phyloP scores from a whole-genome alignment of 1,284 basidiomycete species.

The Boletus sp. region DNA sequence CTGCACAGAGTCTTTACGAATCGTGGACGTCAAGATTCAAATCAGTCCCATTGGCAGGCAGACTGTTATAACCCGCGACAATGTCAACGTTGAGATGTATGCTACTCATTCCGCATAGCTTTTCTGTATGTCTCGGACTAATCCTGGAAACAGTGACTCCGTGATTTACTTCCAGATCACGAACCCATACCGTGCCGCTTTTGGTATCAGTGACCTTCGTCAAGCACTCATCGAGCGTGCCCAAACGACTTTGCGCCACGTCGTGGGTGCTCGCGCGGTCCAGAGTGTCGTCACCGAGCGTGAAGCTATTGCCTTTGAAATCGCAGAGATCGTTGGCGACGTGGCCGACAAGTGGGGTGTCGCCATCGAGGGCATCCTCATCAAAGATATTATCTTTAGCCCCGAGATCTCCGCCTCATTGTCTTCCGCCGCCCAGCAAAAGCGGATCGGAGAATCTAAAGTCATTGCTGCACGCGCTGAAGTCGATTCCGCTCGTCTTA shows the following conservation, averaged over 20 bases:
- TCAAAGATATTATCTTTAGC: conserved; percentile 92
- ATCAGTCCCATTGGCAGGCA: conserved; percentile 85
- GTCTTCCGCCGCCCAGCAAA: conserved; percentile 91
- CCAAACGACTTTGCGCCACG: conserved; percentile 92
- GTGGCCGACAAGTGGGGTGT: conserved; percentile 93
- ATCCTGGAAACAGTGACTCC: conserved; percentile 57
- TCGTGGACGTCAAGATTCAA: conserved; percentile 94
- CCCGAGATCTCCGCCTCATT: conserved; percentile 88
- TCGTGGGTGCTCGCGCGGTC: conserved; percentile 86
- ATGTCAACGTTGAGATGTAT: conserved; percentile 84
- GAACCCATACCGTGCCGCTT: conserved; percentile 86
- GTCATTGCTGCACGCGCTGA: conserved; percentile 96
- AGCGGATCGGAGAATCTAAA: conserved; percentile 92
- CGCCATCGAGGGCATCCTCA: conserved; percentile 90
- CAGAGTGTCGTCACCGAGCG: conserved; percentile 88
- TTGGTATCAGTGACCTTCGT: conserved; percentile 86
- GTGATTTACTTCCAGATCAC: conserved; percentile 90
- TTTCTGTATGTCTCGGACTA: conserved; percentile 7
- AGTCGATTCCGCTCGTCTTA: conserved; percentile 90
- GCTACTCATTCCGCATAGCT: conserved; percentile 5
- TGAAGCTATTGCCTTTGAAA: conserved; percentile 93
- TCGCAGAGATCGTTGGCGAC: conserved; percentile 89
- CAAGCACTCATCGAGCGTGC: conserved; percentile 89
- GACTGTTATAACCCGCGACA: conserved; percentile 83
- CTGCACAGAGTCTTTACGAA: conserved; percentile 79